Percentiles rank a stretch among this genome's conserved stretches.
Evolutionary conservation across 768 basidiomycete species (phyloP).

Genomic region (Tulasnella sp.): DNA sequence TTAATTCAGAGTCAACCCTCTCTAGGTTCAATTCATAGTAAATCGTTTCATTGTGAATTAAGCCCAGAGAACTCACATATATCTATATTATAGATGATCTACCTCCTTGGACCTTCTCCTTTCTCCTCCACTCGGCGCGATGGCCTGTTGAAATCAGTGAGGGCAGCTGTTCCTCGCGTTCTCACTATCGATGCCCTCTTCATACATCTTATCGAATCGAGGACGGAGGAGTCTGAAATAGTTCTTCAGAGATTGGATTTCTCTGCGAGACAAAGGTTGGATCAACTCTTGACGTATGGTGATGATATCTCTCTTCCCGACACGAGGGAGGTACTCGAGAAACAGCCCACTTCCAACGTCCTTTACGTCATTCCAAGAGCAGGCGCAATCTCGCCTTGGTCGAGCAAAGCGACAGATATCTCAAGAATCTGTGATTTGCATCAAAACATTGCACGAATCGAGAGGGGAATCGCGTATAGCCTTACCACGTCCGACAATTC

Average conservation of each 20-base stretch:
- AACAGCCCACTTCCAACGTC: constrained; percentile 29
- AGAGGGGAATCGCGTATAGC: constrained; percentile 65
- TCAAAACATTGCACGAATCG: constrained; percentile 59
- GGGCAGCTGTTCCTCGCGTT: constrained; percentile 39
- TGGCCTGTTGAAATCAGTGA: constrained; percentile 48
- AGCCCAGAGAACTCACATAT: too few species aligned
- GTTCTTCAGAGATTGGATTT: constrained; percentile 38
- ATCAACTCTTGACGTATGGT: constrained; percentile 72
- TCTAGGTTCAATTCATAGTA: too few species aligned
- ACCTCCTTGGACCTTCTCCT: constrained; percentile 64
- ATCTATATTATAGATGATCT: too few species aligned
- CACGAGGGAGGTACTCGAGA: constrained; percentile 28
- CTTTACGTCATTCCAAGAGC: constrained; percentile 69
- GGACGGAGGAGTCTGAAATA: constrained; percentile 32
- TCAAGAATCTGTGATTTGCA: constrained; percentile 73
- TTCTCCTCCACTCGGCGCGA: constrained; percentile 59
- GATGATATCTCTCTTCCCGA: constrained; percentile 46
- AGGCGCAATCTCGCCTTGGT: constrained; percentile 97
- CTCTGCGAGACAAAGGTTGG: constrained; percentile 39
- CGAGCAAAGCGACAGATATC: constrained; percentile 97
- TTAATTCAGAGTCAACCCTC: too few species aligned
- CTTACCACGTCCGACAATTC: constrained; percentile 37
- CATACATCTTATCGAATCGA: constrained; percentile 70
- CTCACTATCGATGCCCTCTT: constrained; percentile 67
- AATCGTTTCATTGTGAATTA: too few species aligned